Conservation (phyloP, 164 flowering plant species). For the Nymphaea colorata region DNA sequence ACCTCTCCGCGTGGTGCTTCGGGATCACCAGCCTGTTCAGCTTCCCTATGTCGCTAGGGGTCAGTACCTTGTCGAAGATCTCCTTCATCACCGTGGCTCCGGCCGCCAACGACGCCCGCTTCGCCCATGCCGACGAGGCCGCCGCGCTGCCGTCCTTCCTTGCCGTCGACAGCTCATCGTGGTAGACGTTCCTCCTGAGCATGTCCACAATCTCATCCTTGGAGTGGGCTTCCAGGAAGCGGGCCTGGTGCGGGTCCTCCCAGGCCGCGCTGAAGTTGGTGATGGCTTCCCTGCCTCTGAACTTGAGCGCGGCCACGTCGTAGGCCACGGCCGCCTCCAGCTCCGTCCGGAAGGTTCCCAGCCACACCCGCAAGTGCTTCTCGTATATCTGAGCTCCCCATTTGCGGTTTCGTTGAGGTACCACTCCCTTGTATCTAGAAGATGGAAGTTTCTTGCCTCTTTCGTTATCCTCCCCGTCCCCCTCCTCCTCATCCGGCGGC, state of each 20-base stretch:
- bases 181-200: not conserved
- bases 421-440: slow-evolving; percentile 7
- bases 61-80: not conserved
- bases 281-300: slow-evolving; percentile 2
- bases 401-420: slow-evolving; percentile 6
- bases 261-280: slow-evolving; percentile 1
- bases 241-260: not conserved
- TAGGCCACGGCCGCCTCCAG: slow-evolving; percentile 2
- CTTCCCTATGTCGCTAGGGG: not conserved
- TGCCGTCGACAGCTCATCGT: not conserved
- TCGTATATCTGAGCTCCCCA: slow-evolving; percentile 14
- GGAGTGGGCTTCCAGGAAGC: not conserved
- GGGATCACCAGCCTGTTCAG: not conserved
- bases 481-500: too few species aligned
- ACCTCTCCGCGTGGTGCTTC: not conserved
- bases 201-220: not conserved
- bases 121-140: not conserved
- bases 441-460: slow-evolving; percentile 6
- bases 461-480: too few species aligned
- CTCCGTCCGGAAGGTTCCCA: slow-evolving; percentile 7
- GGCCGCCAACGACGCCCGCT: not conserved
- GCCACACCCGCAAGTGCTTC: slow-evolving; percentile 10
- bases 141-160: not conserved
- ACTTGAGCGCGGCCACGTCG: slow-evolving; percentile 2
- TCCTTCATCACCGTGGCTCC: not conserved